These are phyloP conservation scores for Garcia nutans DNA, from an alignment of 345 rosid genomes.

Conservation along the genomic window DNA sequence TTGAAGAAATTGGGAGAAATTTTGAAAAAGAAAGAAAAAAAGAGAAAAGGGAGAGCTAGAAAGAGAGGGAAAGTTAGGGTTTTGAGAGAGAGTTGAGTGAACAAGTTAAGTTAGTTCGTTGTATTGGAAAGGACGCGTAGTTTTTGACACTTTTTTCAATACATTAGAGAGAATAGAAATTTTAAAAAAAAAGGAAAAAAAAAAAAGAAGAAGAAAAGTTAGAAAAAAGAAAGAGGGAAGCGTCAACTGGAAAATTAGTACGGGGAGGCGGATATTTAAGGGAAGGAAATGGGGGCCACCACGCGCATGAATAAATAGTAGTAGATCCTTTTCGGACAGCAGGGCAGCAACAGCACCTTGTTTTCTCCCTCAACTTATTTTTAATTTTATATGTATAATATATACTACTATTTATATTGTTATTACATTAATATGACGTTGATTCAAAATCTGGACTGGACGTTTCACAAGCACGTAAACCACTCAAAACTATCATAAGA, in stretches of 20 bases:
- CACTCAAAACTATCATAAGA: too few relatives aligned
- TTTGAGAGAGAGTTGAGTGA: conserved; percentile 18
- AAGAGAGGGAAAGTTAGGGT: conserved; percentile 54
- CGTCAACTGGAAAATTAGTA: conserved; percentile 39
- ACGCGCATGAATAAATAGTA: conserved; percentile 33
- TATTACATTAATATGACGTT: too few relatives aligned
- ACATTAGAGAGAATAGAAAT: background rate
- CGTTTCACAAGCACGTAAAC: too few relatives aligned
- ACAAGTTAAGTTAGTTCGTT: background rate
- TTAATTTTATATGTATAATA: too few relatives aligned
- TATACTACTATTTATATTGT: too few relatives aligned
- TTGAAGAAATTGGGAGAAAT: background rate
- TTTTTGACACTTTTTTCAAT: conserved; percentile 18
- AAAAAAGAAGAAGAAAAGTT: conserved; percentile 13
- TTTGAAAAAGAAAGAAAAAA: background rate
- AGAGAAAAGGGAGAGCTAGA: conserved; percentile 6
- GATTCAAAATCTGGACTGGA: too few relatives aligned
- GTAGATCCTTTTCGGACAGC: background rate
- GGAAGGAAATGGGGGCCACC: conserved; percentile 28
- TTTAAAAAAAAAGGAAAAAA: too few relatives aligned
- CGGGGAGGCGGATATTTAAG: conserved; percentile 12
- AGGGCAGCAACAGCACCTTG: background rate
- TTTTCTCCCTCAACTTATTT: background rate
- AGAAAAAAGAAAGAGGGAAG: conserved; percentile 1
- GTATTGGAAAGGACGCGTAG: conserved; percentile 40